Base-by-base conservation (phyloP, 768 basidiomycete genomes). In the Hemileccinum impolitum region DNA sequence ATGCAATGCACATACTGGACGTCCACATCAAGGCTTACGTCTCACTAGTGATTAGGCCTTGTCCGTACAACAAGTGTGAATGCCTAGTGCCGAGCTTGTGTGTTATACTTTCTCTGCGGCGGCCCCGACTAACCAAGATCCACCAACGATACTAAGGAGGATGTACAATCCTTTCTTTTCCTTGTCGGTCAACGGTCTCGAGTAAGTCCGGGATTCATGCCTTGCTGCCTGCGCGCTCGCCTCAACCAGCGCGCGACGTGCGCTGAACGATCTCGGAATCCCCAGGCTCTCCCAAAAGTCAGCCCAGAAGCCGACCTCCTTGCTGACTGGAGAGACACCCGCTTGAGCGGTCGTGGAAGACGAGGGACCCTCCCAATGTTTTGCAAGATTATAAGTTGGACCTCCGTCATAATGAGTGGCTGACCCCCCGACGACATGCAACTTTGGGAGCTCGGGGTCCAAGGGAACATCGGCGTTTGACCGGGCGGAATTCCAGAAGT, bases 401-500 rank as follows among this genome's bases (percentile, higher is more conserved):
- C 75, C 78, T 21, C 74, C 80, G 49, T 67, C 75, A 23, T 65
- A 68, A 53, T 78, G 77, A 8, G 76, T 76, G 18, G 66, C 65
- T 2, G 73, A 67, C 2, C 76, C 76, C 10, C 76, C 68, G 34
- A 81, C 72, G 42, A 80, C 73, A 34, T 78, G 64, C 48, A 84
- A 65, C 60, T 80, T 80, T 37, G 79, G 80, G 18, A 48, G 60
- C 36, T 47, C 61, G 1, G 54, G 54, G 28, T 67, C 54, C 8
- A 56, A 46, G 31, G 63, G 64, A 50, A 50, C 54, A 31, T 36
- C 64, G 36, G 38, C 66, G 58, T 56, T 74, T 65, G 38, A 68
- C 53, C 64, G 66, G n/a, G 74, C 72, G 1, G 81, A 77, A 35
- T 75, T 69, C 76, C 78, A 84, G 56, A 80, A 75, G 70, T 85